Evolutionary conservation across 2,329 filamentous ascomycete genomes (phyloP).

Genomic region (Neofusicoccum umdonicola): DNA sequence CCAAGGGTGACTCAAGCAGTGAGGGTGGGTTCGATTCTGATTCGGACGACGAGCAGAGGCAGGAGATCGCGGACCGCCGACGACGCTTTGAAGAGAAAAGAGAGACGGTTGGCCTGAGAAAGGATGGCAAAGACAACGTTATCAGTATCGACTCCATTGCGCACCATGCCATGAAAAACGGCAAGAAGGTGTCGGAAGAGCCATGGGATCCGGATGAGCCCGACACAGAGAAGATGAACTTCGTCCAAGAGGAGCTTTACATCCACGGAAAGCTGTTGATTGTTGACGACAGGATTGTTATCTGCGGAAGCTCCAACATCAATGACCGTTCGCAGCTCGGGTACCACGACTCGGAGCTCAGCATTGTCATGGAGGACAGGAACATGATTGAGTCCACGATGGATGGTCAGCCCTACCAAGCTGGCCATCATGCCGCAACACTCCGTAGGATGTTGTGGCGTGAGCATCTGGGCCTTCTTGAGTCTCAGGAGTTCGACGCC

Average conservation of each 20-base stretch:
- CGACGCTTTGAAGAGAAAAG: constrained; percentile 46
- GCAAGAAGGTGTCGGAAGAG: constrained; percentile 65
- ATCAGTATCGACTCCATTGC: constrained; percentile 65
- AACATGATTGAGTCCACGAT: constrained; percentile 69
- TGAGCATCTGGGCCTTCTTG: constrained; percentile 82
- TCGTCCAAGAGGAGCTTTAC: constrained; percentile 95
- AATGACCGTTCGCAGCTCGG: constrained; percentile 90
- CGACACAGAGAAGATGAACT: constrained; percentile 78
- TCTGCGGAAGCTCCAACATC: constrained; percentile 85
- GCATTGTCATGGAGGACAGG: constrained; percentile 85
- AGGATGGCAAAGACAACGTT: constrained; percentile 28
- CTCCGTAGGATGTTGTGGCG: constrained; percentile 82
- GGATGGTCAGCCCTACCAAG: constrained; percentile 74
- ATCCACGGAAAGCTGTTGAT: constrained; percentile 91
- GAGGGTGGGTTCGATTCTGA: constrained; percentile 24
- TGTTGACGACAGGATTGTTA: constrained; percentile 78
- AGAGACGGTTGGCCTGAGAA: constrained; percentile 38
- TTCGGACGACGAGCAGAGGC: constrained; percentile 35
- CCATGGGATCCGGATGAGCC: constrained; percentile 69
- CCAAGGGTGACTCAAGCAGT: constrained; percentile 21
- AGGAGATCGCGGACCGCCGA: constrained; percentile 47
- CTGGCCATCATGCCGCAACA: constrained; percentile 77
- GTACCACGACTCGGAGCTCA: constrained; percentile 85
- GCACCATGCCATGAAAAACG: constrained; percentile 76
- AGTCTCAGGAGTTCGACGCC: constrained; percentile 67